phyloP scores from a whole-genome alignment of 345 rosid species.

The Cardiospermum halicacabum region DNA sequence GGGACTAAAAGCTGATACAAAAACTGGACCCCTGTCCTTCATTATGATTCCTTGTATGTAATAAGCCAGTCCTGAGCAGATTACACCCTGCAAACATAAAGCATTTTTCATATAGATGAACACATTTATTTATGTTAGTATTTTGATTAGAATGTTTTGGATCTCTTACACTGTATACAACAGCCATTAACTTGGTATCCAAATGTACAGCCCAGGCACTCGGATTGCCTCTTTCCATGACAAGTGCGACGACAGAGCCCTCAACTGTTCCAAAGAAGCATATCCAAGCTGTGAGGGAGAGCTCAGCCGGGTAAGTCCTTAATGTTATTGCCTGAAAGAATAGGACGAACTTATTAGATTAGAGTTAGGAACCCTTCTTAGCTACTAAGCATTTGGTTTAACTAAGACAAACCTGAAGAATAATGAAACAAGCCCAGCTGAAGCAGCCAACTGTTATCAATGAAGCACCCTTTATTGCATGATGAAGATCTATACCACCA shows the following conservation, averaged over 20 bases:
- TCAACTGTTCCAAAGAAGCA: conserved; percentile 69
- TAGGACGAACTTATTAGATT: background rate
- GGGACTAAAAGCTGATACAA: conserved; percentile 80
- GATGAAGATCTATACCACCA: conserved; percentile 36
- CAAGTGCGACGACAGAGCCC: conserved; percentile 47
- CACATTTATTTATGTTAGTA: too few relatives aligned
- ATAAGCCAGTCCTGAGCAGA: conserved; percentile 74
- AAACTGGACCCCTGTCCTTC: conserved; percentile 87
- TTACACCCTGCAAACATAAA: conserved; percentile 65
- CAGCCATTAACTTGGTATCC: conserved; percentile 72
- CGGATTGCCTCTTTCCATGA: conserved; percentile 66
- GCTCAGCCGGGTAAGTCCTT: conserved; percentile 68
- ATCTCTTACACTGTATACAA: conserved; percentile 66
- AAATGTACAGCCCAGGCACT: conserved; percentile 55
- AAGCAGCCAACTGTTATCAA: conserved; percentile 62
- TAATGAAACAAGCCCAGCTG: conserved; percentile 70
- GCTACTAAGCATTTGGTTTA: background rate
- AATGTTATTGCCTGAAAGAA: conserved; percentile 49
- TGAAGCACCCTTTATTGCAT: conserved; percentile 57
- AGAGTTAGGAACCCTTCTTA: background rate
- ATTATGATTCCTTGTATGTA: conserved; percentile 72
- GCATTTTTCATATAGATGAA: too few relatives aligned
- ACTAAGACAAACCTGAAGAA: conserved; percentile 47
- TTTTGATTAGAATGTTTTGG: too few relatives aligned
- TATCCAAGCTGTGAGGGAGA: conserved; percentile 80